Evolutionary conservation across 1,284 basidiomycete species (phyloP).

Genomic region (Meira miltonrushii): DNA sequence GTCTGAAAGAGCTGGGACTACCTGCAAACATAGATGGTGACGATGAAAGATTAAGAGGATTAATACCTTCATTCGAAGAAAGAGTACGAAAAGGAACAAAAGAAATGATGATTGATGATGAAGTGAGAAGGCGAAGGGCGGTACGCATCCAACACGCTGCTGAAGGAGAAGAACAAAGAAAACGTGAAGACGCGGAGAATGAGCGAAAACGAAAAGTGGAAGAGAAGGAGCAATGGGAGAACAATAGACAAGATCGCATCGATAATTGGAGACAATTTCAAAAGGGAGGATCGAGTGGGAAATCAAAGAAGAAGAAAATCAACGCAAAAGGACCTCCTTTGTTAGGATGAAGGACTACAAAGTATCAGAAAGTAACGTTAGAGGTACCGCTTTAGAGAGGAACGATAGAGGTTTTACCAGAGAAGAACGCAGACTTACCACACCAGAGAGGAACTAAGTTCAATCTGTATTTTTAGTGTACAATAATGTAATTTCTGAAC

Average conservation of each 20-base stretch:
- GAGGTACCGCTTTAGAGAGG: no score
- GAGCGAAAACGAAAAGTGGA: conserved; percentile 53
- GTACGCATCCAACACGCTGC: conserved; percentile 58
- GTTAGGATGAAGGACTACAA: no score
- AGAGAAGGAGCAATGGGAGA: conserved; percentile 58
- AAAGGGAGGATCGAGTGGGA: conserved; percentile 19
- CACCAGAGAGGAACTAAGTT: no score
- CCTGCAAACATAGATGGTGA: conserved; percentile 47
- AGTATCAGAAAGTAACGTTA: no score
- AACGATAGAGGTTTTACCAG: no score
- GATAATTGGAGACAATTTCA: conserved; percentile 43
- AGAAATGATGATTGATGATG: conserved; percentile 60
- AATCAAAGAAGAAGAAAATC: conserved; percentile 42
- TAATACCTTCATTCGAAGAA: conserved; percentile 55
- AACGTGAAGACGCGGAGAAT: conserved; percentile 55
- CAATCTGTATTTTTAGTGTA: no score
- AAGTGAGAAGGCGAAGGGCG: conserved; percentile 56
- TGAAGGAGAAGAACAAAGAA: conserved; percentile 58
- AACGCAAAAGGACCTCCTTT: conserved; percentile 1
- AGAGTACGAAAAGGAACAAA: conserved; percentile 56
- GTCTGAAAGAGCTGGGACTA: conserved; percentile 48
- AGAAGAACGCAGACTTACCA: no score
- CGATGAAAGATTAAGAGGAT: conserved; percentile 51
- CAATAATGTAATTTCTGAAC: no score
- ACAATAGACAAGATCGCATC: conserved; percentile 49